These are phyloP conservation scores for Aspergillus sp. DNA, from an alignment of 2,329 filamentous ascomycete genomes.

Conservation along the genomic window DNA sequence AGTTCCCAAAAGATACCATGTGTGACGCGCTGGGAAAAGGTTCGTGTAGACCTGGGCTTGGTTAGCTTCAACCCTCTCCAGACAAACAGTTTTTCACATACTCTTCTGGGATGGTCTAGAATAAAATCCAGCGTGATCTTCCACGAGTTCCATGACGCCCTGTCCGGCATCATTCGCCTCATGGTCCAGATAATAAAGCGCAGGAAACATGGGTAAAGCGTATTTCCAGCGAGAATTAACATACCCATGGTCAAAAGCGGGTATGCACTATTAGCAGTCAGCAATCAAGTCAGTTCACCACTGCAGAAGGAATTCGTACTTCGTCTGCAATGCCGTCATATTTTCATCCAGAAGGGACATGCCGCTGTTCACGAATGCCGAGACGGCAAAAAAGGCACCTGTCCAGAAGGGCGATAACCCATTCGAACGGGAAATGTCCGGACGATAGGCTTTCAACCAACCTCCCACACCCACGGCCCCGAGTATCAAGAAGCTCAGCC, in stretches of 20 bases:
- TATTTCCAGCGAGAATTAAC: slow-evolving; percentile 57
- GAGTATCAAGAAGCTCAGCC: slow-evolving; percentile 39
- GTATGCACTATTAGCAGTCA: slow-evolving; percentile 24
- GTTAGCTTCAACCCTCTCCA: slow-evolving; percentile 4
- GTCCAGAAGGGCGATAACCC: slow-evolving; percentile 44
- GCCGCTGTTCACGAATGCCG: slow-evolving; percentile 48
- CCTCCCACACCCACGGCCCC: slow-evolving; percentile 40
- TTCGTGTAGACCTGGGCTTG: slow-evolving; percentile 25
- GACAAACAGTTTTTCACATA: slow-evolving; percentile 6
- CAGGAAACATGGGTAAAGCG: slow-evolving; percentile 57
- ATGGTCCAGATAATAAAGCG: slow-evolving; percentile 52
- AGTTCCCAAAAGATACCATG: slow-evolving; percentile 58
- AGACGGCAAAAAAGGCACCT: slow-evolving; percentile 45
- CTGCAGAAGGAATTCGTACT: slow-evolving; percentile 10
- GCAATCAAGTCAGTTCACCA: neutral
- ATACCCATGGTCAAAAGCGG: slow-evolving; percentile 44
- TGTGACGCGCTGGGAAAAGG: slow-evolving; percentile 55
- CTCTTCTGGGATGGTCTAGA: slow-evolving; percentile 26
- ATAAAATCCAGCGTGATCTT: slow-evolving; percentile 27
- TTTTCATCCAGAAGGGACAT: slow-evolving; percentile 48
- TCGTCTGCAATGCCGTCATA: slow-evolving; percentile 40
- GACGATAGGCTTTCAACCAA: slow-evolving; percentile 38
- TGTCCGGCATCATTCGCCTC: slow-evolving; percentile 21
- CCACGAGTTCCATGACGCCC: slow-evolving; percentile 22
- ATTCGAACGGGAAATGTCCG: slow-evolving; percentile 35